Base-by-base conservation (phyloP, 75 land plant genomes). In the Picea sitchensis region DNA sequence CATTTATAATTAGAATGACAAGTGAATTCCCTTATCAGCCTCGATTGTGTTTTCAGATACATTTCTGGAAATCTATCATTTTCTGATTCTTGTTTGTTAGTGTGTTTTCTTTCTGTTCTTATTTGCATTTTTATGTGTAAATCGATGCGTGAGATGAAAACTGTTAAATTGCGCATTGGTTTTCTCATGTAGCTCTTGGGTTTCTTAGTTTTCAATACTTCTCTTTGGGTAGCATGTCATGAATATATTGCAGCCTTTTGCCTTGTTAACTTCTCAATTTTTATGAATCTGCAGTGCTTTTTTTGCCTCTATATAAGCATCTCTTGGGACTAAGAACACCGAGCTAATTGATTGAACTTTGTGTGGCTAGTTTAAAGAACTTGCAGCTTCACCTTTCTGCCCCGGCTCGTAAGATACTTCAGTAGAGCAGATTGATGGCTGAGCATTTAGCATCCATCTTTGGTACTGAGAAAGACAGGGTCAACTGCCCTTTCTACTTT, bases 371-470 rank as follows among this genome's bases (percentile, higher is more conserved):
- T 1, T 20, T 18, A 18, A 23, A 62, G 64, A 18, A 18, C 21
- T 21, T 21, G 64, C 12, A 31, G n/a, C 18, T 15, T 14, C 12
- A 30, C 36, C 34, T 58, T 58, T 58, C 20, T 54, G 36, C 14
- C 20, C 26, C 30, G 32, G 58, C n/a, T 7, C 32, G 7, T 8
- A 4, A 75, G 17, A 21, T 56, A 9, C 0, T 17, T 75, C 32
- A 47, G 23, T 75, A 75, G 76, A 2, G 31, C 23, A n/a, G 74
- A 41, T 71, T 41, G n/a, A 84, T 84, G 86, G 86, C 86, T 34
- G 86, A 84, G 84, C 86, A 84, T 63, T 57, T 84, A 61, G 86
- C 86, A 2, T 84, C 86, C 56, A 84, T 84, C 76, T 84, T 84
- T 58, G 86, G 86, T 47, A 84, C 86, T 20, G 86, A 84, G 85